phyloP scores from a whole-genome alignment of 2,329 filamentous ascomycete genomes.

The Dothideomycetes sp. region DNA sequence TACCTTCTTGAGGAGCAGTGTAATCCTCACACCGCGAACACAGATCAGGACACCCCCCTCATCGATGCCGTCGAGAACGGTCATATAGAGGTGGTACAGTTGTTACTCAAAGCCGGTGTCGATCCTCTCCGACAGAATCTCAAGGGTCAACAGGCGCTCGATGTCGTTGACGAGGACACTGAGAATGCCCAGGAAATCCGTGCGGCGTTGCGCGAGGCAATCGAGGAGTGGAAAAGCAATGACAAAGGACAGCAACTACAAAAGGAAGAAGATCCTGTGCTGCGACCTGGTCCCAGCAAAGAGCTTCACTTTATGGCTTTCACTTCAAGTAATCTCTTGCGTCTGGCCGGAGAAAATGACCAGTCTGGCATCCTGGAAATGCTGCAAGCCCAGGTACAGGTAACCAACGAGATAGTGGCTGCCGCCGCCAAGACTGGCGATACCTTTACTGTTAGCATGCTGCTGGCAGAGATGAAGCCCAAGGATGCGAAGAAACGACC shows the following conservation, averaged over 20 bases:
- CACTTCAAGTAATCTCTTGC: slow-evolving; percentile 36
- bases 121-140: slow-evolving; percentile 60
- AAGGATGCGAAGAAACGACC: slow-evolving; percentile 54
- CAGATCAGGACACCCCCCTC: slow-evolving; percentile 75
- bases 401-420: slow-evolving; percentile 76
- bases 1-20: slow-evolving; percentile 78
- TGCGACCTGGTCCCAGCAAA: slow-evolving; percentile 25
- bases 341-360: slow-evolving; percentile 38
- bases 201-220: slow-evolving; percentile 34
- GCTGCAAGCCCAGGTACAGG: slow-evolving; percentile 28
- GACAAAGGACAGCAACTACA: slow-evolving; percentile 33
- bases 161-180: slow-evolving; percentile 70
- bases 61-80: slow-evolving; percentile 96
- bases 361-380: slow-evolving; percentile 37
- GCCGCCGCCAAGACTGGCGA: slow-evolving; percentile 88
- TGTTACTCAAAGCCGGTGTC: slow-evolving; percentile 75
- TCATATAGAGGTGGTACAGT: slow-evolving; percentile 75
- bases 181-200: slow-evolving; percentile 62
- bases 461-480: slow-evolving; percentile 44
- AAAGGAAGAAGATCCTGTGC: slow-evolving; percentile 32
- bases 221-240: slow-evolving; percentile 29
- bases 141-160: slow-evolving; percentile 73
- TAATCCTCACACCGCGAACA: slow-evolving; percentile 66
- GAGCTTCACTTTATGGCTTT: slow-evolving; percentile 38
- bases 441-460: slow-evolving; percentile 70